A percentile compares a stretch with the other conserved stretches of the same genome.
phyloP scores from a whole-genome alignment of 768 basidiomycete species.

The Plicaturopsis crispa region DNA sequence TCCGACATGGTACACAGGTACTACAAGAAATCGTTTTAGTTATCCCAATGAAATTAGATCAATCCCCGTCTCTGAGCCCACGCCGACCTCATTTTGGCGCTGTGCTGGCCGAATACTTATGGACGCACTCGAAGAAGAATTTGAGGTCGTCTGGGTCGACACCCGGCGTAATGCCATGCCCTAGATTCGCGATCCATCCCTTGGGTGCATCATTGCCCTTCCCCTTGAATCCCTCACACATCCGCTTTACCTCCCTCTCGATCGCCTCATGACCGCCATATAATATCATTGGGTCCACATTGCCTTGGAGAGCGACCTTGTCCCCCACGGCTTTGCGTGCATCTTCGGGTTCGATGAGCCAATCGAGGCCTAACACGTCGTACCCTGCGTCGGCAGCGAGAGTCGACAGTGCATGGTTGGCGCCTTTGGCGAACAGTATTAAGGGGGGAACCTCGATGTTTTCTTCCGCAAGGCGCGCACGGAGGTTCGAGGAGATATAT shows the following conservation, averaged over 20 bases:
- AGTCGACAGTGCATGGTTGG: conserved; percentile 60
- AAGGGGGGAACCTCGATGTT: conserved; percentile 61
- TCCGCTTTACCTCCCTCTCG: conserved; percentile 75
- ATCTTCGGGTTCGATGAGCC: conserved; percentile 75
- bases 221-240: conserved; percentile 66
- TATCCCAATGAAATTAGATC: no score
- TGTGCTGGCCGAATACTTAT: conserved; percentile 60
- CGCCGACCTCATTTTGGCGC: no score
- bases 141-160: conserved; percentile 90
- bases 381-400: conserved; percentile 65
- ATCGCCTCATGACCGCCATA: conserved; percentile 86
- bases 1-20: no score
- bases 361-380: conserved; percentile 87
- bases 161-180: conserved; percentile 94
- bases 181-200: conserved; percentile 96
- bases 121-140: conserved; percentile 89
- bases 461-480: conserved; percentile 43
- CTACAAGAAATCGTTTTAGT: no score
- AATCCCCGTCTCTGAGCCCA: no score
- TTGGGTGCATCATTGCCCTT: conserved; percentile 38
- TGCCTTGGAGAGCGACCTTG: conserved; percentile 79
- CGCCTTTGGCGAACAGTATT: conserved; percentile 94
- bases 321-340: conserved; percentile 56
- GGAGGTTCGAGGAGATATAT: conserved; percentile 68
- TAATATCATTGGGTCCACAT: conserved; percentile 83